These are phyloP conservation scores for Inga laurina DNA, from an alignment of 306 rosid genomes.

Conservation along the genomic window DNA sequence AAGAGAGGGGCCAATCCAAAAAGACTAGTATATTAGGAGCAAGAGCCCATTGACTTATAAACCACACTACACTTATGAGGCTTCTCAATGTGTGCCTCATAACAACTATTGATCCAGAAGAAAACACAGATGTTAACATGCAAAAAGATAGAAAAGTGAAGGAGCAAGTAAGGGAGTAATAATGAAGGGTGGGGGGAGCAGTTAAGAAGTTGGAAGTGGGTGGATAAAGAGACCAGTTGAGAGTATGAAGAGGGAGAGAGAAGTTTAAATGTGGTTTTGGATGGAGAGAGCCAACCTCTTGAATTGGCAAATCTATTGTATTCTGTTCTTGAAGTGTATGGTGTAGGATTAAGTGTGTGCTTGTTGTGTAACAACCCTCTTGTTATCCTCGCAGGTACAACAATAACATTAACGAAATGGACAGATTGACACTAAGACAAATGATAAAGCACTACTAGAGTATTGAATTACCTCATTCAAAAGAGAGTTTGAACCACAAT, in stretches of 20 bases:
- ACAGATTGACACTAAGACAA: constrained; percentile 13
- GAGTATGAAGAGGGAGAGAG: neutral
- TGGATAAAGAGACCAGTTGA: neutral
- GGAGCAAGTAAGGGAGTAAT: neutral
- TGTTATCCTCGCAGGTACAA: neutral
- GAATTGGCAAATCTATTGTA: neutral
- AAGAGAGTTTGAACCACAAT: constrained; percentile 87
- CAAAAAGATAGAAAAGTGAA: neutral
- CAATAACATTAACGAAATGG: neutral
- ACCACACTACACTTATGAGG: too few species aligned
- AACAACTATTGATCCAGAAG: neutral
- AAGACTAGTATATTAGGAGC: too few species aligned
- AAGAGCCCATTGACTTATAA: too few species aligned
- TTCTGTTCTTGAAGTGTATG: neutral
- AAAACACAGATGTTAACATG: neutral
- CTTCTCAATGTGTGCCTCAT: too few species aligned
- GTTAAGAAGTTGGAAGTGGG: neutral
- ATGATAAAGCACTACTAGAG: constrained; percentile 10
- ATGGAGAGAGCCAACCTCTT: neutral
- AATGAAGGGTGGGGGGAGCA: neutral
- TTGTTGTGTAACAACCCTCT: neutral
- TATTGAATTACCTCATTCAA: constrained; percentile 79
- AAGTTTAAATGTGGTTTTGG: neutral
- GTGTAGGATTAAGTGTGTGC: neutral
- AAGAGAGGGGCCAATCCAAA: too few species aligned